Percentiles rank a stretch among this genome's conserved stretches.
Conservation (phyloP, 345 rosid species). For the Kandelia obovata region DNA sequence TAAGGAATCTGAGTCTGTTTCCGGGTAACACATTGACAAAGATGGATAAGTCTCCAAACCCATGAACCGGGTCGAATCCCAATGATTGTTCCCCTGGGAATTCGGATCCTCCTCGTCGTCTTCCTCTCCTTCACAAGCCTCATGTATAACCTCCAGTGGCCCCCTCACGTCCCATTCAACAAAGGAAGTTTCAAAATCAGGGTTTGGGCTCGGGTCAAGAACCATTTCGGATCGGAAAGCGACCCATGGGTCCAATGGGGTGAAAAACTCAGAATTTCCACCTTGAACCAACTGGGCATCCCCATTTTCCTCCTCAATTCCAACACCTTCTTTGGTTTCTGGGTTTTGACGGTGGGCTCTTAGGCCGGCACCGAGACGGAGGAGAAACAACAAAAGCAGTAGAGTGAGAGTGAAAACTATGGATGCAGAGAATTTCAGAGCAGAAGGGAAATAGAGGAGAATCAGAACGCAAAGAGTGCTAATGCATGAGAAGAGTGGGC, state of each 20-base stretch:
- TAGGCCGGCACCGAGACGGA: slow-evolving; percentile 45
- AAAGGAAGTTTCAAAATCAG: slow-evolving; percentile 34
- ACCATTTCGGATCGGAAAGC: not conserved
- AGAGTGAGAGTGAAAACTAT: slow-evolving; percentile 50
- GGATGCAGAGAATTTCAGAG: slow-evolving; percentile 35
- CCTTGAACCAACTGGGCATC: not conserved
- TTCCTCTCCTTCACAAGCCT: slow-evolving; percentile 52
- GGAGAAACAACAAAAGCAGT: slow-evolving; percentile 43
- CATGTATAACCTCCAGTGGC: slow-evolving; percentile 78
- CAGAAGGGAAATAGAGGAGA: slow-evolving; percentile 56
- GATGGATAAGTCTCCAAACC: slow-evolving; percentile 40
- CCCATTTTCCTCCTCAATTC: not conserved
- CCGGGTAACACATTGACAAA: slow-evolving; percentile 59
- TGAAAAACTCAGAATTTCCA: slow-evolving; percentile 2
- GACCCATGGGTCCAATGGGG: slow-evolving; percentile 7
- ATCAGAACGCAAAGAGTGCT: slow-evolving; percentile 44
- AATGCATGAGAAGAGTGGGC: slow-evolving; percentile 58
- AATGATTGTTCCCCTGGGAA: not conserved
- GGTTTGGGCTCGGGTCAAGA: slow-evolving; percentile 6
- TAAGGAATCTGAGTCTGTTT: slow-evolving; percentile 51
- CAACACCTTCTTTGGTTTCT: not conserved
- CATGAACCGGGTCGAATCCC: not conserved
- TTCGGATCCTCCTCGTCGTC: slow-evolving; percentile 31
- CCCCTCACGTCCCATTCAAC: slow-evolving; percentile 77
- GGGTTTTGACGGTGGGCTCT: slow-evolving; percentile 11